phyloP scores from a whole-genome alignment of 192 early-diverging fungal genomes.

The Coemansia sp. region DNA sequence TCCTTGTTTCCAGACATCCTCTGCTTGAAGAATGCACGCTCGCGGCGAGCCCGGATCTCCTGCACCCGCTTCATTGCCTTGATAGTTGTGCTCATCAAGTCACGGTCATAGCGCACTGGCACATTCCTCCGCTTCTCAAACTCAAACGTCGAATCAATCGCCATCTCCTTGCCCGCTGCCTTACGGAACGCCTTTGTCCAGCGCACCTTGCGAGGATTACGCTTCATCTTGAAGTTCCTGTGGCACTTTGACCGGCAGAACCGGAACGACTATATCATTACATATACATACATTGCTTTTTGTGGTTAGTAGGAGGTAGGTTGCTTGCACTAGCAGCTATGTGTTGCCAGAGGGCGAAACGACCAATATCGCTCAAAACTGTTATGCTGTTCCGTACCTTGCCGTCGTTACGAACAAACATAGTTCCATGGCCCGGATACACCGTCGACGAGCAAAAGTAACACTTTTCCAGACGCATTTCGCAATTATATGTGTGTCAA shows the following conservation, averaged over 20 bases:
- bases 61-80: conserved; percentile 98
- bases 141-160: conserved; percentile 95
- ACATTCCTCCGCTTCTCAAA: conserved; percentile 99
- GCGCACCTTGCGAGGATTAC: conserved; percentile 98
- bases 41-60: conserved; percentile 93
- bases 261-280: conserved; percentile 73
- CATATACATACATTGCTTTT: conserved; percentile 4
- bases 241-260: conserved; percentile 99
- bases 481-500: conserved; percentile 19
- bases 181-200: conserved; percentile 99
- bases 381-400: conserved; percentile 64
- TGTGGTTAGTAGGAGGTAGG: neutral
- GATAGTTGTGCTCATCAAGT: conserved; percentile 95
- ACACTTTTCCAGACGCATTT: conserved; percentile 97
- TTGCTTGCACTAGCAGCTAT: neutral
- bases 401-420: conserved; percentile 98
- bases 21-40: conserved; percentile 91
- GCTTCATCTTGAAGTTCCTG: conserved; percentile 99
- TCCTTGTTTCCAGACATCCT: conserved; percentile 88
- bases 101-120: conserved; percentile 96
- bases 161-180: conserved; percentile 99
- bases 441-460: conserved; percentile 97
- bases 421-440: conserved; percentile 98
- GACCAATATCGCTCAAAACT: neutral
- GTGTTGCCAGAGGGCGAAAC: neutral